Conservation (phyloP, 1,284 basidiomycete genomes). For the Vanrija sp. region DNA sequence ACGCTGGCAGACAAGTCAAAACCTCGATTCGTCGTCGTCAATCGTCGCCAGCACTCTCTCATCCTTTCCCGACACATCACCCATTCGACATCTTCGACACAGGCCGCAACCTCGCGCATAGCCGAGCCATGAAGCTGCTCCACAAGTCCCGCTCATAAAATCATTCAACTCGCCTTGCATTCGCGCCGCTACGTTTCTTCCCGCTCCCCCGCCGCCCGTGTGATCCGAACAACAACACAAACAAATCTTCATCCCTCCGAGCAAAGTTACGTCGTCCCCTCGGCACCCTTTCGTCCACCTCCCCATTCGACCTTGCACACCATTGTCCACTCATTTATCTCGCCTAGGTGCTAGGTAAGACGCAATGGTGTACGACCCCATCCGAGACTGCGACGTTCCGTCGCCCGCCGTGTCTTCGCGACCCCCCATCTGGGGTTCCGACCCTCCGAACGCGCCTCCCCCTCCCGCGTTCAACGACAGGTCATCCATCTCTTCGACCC, state of each 20-base stretch:
- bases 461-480: slow-evolving; percentile 7
- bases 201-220: too few species aligned
- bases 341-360: neutral
- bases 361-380: slow-evolving; percentile 45
- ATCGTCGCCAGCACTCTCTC: neutral
- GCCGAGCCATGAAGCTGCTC: too few species aligned
- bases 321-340: neutral
- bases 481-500: slow-evolving; percentile 7
- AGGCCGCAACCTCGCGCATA: too few species aligned
- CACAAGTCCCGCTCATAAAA: too few species aligned
- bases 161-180: too few species aligned
- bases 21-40: too few species aligned
- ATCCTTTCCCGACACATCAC: neutral
- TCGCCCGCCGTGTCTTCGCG: slow-evolving; percentile 28
- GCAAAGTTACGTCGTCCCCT: neutral
- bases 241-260: too few species aligned
- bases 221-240: too few species aligned
- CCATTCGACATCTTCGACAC: too few species aligned
- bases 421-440: slow-evolving; percentile 14
- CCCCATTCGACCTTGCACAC: neutral
- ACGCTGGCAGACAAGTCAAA: too few species aligned
- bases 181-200: too few species aligned
- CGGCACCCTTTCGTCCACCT: neutral
- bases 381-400: slow-evolving; percentile 43
- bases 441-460: neutral